Evolutionary conservation across 164 flowering plant species (phyloP).

Genomic region (Saururus chinensis): DNA sequence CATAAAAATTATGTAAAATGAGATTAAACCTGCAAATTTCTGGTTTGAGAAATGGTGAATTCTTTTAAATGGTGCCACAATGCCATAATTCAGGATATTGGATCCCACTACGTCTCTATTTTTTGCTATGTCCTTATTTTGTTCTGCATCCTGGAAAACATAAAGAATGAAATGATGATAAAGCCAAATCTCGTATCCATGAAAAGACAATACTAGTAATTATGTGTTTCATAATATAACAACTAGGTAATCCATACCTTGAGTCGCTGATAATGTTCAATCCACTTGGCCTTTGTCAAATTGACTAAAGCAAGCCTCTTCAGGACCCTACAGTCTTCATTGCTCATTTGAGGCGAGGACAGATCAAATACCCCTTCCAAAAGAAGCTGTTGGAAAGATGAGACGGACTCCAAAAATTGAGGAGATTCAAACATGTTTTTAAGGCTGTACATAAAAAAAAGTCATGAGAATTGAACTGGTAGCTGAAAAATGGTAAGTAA

Average conservation of each 20-base stretch:
- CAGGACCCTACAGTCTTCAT: conserved; percentile 49
- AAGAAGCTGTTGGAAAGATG: conserved; percentile 62
- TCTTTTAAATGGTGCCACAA: conserved; percentile 31
- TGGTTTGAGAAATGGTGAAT: conserved; percentile 26
- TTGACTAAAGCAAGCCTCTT: conserved; percentile 50
- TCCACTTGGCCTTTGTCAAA: conserved; percentile 60
- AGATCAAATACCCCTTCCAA: conserved; percentile 64
- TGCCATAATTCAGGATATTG: conserved; percentile 17
- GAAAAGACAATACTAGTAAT: too few relatives aligned
- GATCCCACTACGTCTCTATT: conserved; percentile 19
- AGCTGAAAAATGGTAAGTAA: too few relatives aligned
- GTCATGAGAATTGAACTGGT: background rate
- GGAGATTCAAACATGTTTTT: conserved; percentile 62
- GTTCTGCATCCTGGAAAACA: conserved; percentile 30
- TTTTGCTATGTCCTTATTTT: conserved; percentile 22
- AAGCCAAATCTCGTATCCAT: too few relatives aligned
- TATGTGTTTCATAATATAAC: too few relatives aligned
- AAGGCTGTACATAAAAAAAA: conserved; percentile 38
- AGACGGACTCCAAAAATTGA: conserved; percentile 54
- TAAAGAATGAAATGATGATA: background rate
- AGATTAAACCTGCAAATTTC: conserved; percentile 42
- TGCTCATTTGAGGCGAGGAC: conserved; percentile 33
- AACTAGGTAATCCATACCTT: conserved; percentile 50
- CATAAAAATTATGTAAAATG: background rate
- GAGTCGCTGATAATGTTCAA: conserved; percentile 41